A percentile compares a stretch with the other conserved stretches of the same genome.
phyloP scores from a whole-genome alignment of 2,329 filamentous ascomycete species.

The Aureobasidium sp. region DNA sequence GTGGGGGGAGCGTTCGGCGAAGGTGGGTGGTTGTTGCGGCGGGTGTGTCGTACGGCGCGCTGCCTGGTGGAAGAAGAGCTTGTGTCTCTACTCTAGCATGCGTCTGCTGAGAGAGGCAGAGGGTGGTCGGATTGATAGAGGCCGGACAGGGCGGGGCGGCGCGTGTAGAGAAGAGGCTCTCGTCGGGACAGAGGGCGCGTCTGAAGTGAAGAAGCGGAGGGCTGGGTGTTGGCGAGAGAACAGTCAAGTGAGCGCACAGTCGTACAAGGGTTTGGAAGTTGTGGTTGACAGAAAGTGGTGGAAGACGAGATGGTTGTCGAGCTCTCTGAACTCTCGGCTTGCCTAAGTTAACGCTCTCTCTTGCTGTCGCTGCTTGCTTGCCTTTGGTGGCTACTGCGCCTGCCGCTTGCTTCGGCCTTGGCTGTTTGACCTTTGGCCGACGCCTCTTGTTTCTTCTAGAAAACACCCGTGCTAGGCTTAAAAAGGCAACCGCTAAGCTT shows the following conservation, averaged over 20 bases:
- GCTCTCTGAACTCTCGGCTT: not conserved
- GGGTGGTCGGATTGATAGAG: not conserved
- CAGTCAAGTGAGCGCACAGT: not conserved
- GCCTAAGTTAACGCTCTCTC: not conserved
- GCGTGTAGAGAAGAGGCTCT: constrained; percentile 4
- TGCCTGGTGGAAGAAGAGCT: not conserved
- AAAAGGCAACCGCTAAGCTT: not conserved
- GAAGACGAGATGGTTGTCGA: not conserved
- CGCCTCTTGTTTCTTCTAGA: not conserved
- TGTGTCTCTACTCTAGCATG: constrained; percentile 5
- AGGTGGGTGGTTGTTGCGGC: not conserved
- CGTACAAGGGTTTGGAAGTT: not conserved
- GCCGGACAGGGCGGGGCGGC: constrained; percentile 5
- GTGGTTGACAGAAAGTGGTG: not conserved
- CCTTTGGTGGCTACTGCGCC: not conserved
- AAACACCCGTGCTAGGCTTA: not conserved
- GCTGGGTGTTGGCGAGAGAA: not conserved
- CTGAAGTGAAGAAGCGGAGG: not conserved
- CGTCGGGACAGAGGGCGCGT: constrained; percentile 1
- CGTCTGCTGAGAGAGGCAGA: not conserved
- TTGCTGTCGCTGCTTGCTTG: not conserved
- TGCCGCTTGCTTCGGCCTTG: not conserved
- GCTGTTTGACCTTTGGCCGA: not conserved
- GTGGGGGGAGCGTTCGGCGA: constrained; percentile 18
- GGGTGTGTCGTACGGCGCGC: not conserved